Percentiles rank a stretch among this genome's conserved stretches.
phyloP scores from a whole-genome alignment of 352 stramenopile genomes.

The Thraustotheca clavata region DNA sequence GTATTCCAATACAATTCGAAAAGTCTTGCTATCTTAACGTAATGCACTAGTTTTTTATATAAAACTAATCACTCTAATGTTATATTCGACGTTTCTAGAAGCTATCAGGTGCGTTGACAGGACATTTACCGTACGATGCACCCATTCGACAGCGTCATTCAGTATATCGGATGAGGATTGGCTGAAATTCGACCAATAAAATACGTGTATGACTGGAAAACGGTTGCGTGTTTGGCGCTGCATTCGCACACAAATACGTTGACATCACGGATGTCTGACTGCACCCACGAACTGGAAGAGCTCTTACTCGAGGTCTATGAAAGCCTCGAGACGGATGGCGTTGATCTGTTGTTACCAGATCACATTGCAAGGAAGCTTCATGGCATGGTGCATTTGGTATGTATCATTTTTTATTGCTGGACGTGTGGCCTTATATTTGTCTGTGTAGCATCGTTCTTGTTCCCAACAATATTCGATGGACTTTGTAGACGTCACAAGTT shows the following conservation, averaged over 20 bases:
- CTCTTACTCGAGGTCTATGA: slow-evolving; percentile 19
- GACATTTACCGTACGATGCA: neutral
- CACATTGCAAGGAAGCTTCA: slow-evolving; percentile 19
- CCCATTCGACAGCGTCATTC: neutral
- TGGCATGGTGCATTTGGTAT: slow-evolving; percentile 21
- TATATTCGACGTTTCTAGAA: neutral
- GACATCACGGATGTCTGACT: neutral
- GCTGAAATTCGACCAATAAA: neutral
- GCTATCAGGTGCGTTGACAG: neutral
- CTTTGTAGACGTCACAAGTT: slow-evolving; percentile 5
- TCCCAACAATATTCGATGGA: slow-evolving; percentile 2
- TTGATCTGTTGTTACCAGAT: slow-evolving; percentile 15
- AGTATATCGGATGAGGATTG: neutral
- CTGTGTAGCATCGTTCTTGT: slow-evolving; percentile 14
- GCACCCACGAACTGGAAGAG: slow-evolving; percentile 17
- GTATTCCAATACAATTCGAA: too few relatives aligned
- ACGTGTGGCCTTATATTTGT: neutral
- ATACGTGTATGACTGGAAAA: neutral
- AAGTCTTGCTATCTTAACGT: too few relatives aligned
- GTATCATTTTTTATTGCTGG: neutral
- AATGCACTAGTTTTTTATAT: too few relatives aligned
- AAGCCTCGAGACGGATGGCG: slow-evolving; percentile 13
- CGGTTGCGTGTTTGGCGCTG: neutral
- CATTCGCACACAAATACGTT: neutral
- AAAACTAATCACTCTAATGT: too few relatives aligned